These are phyloP conservation scores for Lenwebbia sp. DNA, from an alignment of 345 rosid genomes.

Conservation along the genomic window DNA sequence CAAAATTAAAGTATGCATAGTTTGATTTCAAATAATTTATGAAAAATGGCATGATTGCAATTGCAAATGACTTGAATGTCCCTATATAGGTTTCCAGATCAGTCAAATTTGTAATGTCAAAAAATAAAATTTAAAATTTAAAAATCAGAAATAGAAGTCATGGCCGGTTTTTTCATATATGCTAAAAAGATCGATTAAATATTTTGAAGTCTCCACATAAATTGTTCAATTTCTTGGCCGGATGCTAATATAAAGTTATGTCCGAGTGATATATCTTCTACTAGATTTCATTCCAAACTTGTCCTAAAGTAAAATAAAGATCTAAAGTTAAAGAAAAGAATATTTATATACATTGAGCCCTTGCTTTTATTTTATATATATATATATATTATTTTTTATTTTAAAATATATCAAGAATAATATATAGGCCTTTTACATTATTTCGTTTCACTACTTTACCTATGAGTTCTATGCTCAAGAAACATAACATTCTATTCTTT, in stretches of 20 bases:
- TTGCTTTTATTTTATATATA: no score
- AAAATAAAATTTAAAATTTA: no score
- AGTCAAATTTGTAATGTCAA: neutral
- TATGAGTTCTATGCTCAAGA: neutral
- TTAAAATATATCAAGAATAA: neutral
- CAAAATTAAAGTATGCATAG: neutral
- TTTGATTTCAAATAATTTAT: neutral
- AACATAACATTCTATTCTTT: neutral
- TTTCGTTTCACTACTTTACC: neutral
- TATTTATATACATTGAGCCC: neutral
- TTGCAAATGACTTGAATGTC: neutral
- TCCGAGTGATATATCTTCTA: neutral
- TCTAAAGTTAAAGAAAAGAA: neutral
- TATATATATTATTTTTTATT: no score
- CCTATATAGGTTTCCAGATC: neutral
- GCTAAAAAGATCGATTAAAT: neutral
- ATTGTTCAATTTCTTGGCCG: neutral
- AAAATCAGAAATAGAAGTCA: neutral
- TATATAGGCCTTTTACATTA: neutral
- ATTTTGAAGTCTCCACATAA: neutral
- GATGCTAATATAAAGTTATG: neutral
- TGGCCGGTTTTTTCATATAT: neutral
- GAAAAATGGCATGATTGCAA: neutral
- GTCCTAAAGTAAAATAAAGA: neutral
- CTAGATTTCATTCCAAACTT: neutral